Evolutionary conservation across 441 rosid genomes (phyloP).

Genomic region (Brassica hybrid): DNA sequence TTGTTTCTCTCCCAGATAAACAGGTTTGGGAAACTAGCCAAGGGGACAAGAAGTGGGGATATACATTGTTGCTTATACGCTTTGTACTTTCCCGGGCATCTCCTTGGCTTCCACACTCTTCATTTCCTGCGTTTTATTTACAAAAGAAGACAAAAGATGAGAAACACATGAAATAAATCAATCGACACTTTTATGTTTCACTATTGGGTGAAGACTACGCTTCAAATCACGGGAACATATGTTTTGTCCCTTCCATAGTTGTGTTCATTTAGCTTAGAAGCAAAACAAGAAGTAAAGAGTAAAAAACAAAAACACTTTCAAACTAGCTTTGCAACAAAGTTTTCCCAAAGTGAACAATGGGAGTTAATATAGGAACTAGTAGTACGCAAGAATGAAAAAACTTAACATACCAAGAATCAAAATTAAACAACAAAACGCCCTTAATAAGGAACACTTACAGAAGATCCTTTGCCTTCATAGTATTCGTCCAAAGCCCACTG

Average conservation of each 20-base stretch:
- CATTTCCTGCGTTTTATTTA: conserved; percentile 23
- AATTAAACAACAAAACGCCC: background rate
- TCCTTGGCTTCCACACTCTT: conserved; percentile 36
- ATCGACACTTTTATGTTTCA: conserved; percentile 4
- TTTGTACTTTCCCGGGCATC: conserved; percentile 40
- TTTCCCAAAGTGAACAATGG: conserved; percentile 10
- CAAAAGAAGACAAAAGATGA: background rate
- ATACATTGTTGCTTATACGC: conserved; percentile 30
- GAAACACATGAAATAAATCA: conserved; percentile 16
- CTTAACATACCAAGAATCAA: background rate
- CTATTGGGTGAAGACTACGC: background rate
- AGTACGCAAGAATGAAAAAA: conserved; percentile 8
- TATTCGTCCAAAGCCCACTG: conserved; percentile 68
- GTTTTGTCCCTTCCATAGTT: background rate
- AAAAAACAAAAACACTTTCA: background rate
- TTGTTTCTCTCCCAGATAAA: conserved; percentile 3
- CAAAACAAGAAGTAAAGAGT: conserved; percentile 13
- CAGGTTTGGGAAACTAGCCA: conserved; percentile 25
- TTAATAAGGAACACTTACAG: conserved; percentile 51
- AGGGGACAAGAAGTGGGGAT: background rate
- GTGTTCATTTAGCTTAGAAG: conserved; percentile 29
- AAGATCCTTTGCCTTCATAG: conserved; percentile 68
- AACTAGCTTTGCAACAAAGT: conserved; percentile 33
- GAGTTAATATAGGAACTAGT: conserved; percentile 1
- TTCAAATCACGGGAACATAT: background rate